Base-by-base conservation (phyloP, 306 rosid species). In the Vigna mungo region DNA sequence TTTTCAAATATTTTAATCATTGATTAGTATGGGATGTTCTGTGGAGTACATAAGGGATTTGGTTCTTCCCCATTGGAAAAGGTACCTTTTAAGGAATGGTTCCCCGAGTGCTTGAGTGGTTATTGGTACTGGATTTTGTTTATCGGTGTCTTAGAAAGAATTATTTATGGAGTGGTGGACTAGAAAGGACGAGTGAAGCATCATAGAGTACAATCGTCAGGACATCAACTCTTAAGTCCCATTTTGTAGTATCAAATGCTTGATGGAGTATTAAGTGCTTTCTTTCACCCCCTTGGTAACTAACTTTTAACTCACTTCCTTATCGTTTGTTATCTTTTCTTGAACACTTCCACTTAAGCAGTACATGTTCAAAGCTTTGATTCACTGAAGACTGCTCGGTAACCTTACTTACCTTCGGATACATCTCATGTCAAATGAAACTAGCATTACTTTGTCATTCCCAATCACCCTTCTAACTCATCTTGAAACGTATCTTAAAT, bases 401-500 rank as follows among this genome's bases (percentile, higher is more conserved):
- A 53, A 9, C 27, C 60, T 8, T 53, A 13, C 60, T 53, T 18
- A 8, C 6, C 2, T 53, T 52, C 25, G 1, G 9, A 9, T 27
- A 21, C 32, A 21, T 54, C 15, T 21, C 32, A 54, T 54, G 14
- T 20, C 15, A 54, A 54, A 20, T 54, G 21, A 54, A 12, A 12
- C 1, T 54, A 54, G 30, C 7, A 54, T 25, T 20, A 56, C n/a
- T 4, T 21, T 56, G 36, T 56, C n/a, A 56, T 21, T 56, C 8
- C 63, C 8, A 23, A 56, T 56, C 23, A 56, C 63, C 36, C 30
- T 23, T 56, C 16, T 13, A 23, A 21, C 8, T 56, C 65, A 63
- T 25, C 48, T 61, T 61, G 68, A 75, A 70, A 2, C 53, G 0
- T 6, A 47, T 25, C 63, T 56, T 39, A 64, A 80, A 18, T 84